These are phyloP conservation scores for Vitis hybrid DNA, from an alignment of 177 flowering plant genomes.

Conservation along the genomic window DNA sequence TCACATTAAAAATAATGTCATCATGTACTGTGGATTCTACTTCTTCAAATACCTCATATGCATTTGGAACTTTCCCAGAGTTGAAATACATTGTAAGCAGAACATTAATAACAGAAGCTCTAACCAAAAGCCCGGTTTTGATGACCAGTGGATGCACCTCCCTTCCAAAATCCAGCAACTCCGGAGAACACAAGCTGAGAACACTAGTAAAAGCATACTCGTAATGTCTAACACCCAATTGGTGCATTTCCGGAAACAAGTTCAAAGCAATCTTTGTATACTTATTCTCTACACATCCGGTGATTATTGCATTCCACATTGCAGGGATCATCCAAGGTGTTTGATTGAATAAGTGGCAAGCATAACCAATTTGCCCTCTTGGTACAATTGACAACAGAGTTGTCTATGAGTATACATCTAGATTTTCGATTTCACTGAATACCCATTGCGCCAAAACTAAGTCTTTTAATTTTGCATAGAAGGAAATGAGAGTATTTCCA, in stretches of 20 bases:
- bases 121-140: too few species aligned
- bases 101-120: too few species aligned
- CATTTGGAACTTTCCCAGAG: too few species aligned
- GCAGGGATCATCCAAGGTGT: constrained; percentile 34
- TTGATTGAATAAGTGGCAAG: constrained; percentile 37
- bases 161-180: neutral
- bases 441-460: constrained; percentile 35
- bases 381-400: constrained; percentile 45
- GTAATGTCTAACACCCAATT: constrained; percentile 43
- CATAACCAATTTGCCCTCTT: constrained; percentile 42
- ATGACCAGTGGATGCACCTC: too few species aligned
- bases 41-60: too few species aligned
- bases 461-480: constrained; percentile 43
- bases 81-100: too few species aligned
- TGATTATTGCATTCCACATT: constrained; percentile 58
- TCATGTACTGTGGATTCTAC: constrained; percentile 20
- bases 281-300: constrained; percentile 48
- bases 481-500: constrained; percentile 51
- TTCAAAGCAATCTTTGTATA: constrained; percentile 25
- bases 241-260: constrained; percentile 44
- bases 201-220: constrained; percentile 51
- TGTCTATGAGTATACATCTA: constrained; percentile 17
- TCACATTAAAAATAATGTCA: constrained; percentile 56
- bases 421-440: constrained; percentile 41
- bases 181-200: constrained; percentile 42